A percentile compares a stretch with the other conserved stretches of the same genome.
These are phyloP conservation scores for Serendipita sp. DNA, from an alignment of 768 basidiomycete genomes.

Conservation along the genomic window DNA sequence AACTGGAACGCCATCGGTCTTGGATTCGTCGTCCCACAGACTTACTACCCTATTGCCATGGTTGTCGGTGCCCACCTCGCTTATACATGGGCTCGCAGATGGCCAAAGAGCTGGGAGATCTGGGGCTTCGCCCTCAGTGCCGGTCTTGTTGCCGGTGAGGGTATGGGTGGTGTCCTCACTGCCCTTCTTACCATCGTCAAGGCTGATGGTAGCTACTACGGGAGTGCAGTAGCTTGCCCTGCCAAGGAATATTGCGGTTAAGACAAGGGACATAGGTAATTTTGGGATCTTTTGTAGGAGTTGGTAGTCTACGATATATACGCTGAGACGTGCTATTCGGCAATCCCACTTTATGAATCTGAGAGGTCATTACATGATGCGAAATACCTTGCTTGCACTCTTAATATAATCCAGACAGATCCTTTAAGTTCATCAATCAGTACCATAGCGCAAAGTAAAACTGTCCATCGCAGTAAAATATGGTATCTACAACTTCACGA, in stretches of 20 bases:
- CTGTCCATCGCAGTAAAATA: neutral
- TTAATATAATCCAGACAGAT: neutral
- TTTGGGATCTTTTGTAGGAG: too few species aligned
- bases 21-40: conserved; percentile 33
- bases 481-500: neutral
- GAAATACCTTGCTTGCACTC: neutral
- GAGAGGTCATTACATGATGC: too few species aligned
- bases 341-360: too few species aligned
- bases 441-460: neutral
- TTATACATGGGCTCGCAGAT: conserved; percentile 31
- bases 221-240: conserved; percentile 3
- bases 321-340: too few species aligned
- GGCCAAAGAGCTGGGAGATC: conserved; percentile 32
- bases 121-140: conserved; percentile 41
- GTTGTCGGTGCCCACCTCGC: conserved; percentile 30
- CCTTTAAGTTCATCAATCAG: neutral
- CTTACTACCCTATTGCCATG: conserved; percentile 23
- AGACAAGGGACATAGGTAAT: neutral
- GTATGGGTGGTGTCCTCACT: conserved; percentile 43
- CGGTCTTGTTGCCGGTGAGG: conserved; percentile 41
- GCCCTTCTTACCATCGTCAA: conserved; percentile 35
- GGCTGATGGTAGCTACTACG: conserved; percentile 26
- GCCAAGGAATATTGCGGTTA: neutral
- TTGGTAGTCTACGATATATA: too few species aligned
- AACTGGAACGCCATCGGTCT: conserved; percentile 39